These are phyloP conservation scores for Salvia hispanica DNA, from an alignment of 257 asterid species.

Conservation along the genomic window DNA sequence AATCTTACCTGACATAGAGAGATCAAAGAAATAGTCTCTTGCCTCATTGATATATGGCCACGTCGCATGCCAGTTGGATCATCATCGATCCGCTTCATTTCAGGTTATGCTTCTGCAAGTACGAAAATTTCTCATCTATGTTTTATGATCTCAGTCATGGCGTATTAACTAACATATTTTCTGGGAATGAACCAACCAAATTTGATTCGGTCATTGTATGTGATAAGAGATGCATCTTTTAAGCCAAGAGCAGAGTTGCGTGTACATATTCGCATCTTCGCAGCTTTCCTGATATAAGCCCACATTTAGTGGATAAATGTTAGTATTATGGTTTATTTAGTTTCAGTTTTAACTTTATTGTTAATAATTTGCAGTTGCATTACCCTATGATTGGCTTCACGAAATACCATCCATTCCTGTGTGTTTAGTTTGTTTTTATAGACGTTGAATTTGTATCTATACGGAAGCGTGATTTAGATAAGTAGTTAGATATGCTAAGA, in stretches of 20 bases:
- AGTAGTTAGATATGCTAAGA: conserved; percentile 24
- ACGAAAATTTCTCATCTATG: neutral
- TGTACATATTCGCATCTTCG: neutral
- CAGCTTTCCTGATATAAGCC: neutral
- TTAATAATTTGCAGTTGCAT: neutral
- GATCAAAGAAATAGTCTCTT: too few relatives aligned
- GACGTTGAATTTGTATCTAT: too few relatives aligned
- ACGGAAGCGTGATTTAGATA: conserved; percentile 11
- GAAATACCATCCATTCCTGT: too few relatives aligned
- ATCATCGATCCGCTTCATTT: neutral
- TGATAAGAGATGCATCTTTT: neutral
- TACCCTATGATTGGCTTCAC: neutral
- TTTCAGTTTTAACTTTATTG: neutral
- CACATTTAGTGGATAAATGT: neutral
- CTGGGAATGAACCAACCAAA: neutral
- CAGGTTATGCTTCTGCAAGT: neutral
- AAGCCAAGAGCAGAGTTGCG: neutral
- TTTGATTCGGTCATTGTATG: neutral
- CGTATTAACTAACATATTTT: neutral
- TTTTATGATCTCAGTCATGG: neutral
- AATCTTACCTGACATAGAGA: too few relatives aligned
- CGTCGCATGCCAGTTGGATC: too few relatives aligned
- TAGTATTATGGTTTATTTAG: neutral
- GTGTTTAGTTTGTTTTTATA: too few relatives aligned
- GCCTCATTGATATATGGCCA: too few relatives aligned